Evolutionary conservation across 2,329 filamentous ascomycete genomes (phyloP).

Genomic region (Arthrobotrys megalospora): DNA sequence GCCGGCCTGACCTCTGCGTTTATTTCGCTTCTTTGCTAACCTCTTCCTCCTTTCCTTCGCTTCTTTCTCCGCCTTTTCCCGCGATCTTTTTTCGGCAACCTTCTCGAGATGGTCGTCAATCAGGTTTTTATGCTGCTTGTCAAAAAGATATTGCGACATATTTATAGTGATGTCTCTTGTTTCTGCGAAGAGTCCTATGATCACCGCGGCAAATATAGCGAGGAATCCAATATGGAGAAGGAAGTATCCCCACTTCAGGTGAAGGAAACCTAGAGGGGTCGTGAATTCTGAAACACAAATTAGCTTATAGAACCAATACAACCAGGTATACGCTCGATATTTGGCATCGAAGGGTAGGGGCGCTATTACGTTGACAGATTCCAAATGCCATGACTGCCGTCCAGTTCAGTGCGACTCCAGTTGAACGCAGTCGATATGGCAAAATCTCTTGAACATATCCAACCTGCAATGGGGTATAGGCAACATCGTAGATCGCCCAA

Average conservation of each 20-base stretch:
- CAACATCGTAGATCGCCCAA: conserved; percentile 74
- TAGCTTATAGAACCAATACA: too few species aligned
- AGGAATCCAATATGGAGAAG: conserved; percentile 22
- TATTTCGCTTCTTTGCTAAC: not conserved
- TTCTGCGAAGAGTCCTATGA: conserved; percentile 42
- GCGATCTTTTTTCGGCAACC: not conserved
- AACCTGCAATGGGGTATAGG: conserved; percentile 74
- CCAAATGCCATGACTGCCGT: conserved; percentile 20
- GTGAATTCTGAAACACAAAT: not conserved
- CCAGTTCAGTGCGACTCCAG: conserved; percentile 61
- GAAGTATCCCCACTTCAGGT: conserved; percentile 8
- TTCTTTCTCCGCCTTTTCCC: not conserved
- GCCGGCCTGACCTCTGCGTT: too few species aligned
- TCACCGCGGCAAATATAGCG: not conserved
- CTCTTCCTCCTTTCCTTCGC: too few species aligned
- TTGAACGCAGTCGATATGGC: conserved; percentile 72
- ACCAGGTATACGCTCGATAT: too few species aligned
- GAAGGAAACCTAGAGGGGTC: not conserved
- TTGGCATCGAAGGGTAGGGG: not conserved
- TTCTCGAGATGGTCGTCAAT: too few species aligned
- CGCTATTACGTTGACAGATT: conserved; percentile 18
- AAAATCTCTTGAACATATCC: conserved; percentile 75
- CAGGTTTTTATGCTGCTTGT: not conserved
- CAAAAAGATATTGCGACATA: conserved; percentile 3
- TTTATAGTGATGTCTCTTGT: conserved; percentile 3